Percentiles rank a stretch among this genome's conserved stretches.
These are phyloP conservation scores for Aphanomyces cochlioides DNA, from an alignment of 352 stramenopile genomes.

Conservation along the genomic window DNA sequence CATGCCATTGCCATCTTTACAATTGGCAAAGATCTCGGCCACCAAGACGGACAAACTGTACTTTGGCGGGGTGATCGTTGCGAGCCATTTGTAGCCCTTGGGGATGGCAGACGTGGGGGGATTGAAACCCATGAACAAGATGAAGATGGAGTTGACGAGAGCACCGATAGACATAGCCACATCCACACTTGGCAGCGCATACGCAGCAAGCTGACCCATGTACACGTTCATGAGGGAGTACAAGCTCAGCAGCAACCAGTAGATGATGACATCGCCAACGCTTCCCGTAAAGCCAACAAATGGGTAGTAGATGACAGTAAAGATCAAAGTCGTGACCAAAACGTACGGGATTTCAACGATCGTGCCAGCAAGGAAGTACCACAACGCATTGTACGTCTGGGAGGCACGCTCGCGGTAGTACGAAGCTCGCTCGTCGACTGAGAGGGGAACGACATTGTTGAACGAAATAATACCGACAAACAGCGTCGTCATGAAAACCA, in stretches of 20 bases:
- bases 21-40: neutral
- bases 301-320: neutral
- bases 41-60: conserved; percentile 1
- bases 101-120: neutral
- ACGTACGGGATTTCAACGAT: neutral
- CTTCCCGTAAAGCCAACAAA: neutral
- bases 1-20: neutral
- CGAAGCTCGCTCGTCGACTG: neutral
- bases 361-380: neutral
- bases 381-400: conserved; percentile 3
- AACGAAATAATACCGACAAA: conserved; percentile 1
- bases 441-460: neutral
- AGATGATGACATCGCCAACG: neutral
- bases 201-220: neutral
- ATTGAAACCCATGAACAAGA: neutral
- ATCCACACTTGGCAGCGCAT: neutral
- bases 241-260: neutral
- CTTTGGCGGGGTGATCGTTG: neutral
- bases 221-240: neutral
- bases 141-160: neutral
- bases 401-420: neutral
- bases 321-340: neutral
- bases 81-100: neutral
- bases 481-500: neutral
- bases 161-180: neutral